Evolutionary conservation across 306 rosid genomes (phyloP), one percentile per base, ranked within the genome.

Genomic region (Abrus pulchellus): DNA sequence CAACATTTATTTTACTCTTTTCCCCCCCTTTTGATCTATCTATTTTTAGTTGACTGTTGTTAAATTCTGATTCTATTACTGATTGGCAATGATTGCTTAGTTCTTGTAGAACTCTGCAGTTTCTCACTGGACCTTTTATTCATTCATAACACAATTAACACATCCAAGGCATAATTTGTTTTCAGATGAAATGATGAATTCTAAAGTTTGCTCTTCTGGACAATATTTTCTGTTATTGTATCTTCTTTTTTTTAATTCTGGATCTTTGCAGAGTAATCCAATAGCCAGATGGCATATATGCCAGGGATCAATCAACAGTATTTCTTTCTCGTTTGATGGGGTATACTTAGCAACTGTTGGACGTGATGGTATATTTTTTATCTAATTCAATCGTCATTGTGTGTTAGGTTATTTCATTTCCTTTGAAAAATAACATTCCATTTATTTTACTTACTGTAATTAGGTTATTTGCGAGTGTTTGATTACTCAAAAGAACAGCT

Each of bases 271-370:
- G 99, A 92, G 99, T 82, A 93, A 93, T 83, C 98, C 99, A 29
- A 75, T 90, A 75, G 97, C 92, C 71, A 90, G 99, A 87, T 96
- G 99, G 99, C 99, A 96, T 87, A 89, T 93, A 81, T 92, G 99
- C 92, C 93, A 90, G 84, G 94, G 97, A 72, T 81, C 98, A 57
- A 85, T 93, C 62, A 96, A 96, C 79, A 89, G 87, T 56, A 85
- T 96, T 67, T 90, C 99, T 77, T 96, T 96, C 89, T 96, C 99
- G 3, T 71, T 79, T 5, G 97, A 92, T 74, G 99, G 99, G 59
- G 82, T 87, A 57, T 87, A 82, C 88, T 55, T 96, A 65, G 98
- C 98, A 43, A 92, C 97, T 75, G 98, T 85, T 73, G 99, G 99
- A 79, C 91, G 99, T 82, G 99, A 93, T 80, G 99, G 99, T 96